Conservation (phyloP, 2,329 filamentous ascomycete genomes). For the Periconia macrospinosa region DNA sequence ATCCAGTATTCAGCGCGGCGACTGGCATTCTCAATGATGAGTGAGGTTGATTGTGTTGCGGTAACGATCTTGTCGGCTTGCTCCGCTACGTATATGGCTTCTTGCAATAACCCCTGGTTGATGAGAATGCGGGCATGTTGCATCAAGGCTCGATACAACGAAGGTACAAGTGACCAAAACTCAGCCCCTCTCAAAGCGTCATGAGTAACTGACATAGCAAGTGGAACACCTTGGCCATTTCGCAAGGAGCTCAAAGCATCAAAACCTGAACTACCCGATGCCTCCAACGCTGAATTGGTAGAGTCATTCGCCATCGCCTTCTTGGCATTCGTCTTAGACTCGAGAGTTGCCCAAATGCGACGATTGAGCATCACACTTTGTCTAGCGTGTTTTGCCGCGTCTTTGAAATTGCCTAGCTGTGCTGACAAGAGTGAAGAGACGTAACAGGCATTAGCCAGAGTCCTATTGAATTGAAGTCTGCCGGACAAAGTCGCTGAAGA, state of each 20-base stretch:
- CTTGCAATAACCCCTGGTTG: constrained; percentile 82
- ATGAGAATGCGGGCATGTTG: constrained; percentile 78
- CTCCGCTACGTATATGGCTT: constrained; percentile 85
- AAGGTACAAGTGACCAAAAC: constrained; percentile 78
- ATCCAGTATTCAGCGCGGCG: constrained; percentile 54
- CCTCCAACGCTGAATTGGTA: constrained; percentile 20
- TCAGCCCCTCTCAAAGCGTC: constrained; percentile 60
- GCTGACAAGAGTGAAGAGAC: constrained; percentile 67
- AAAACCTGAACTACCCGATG: constrained; percentile 16
- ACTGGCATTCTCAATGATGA: constrained; percentile 49
- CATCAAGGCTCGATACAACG: constrained; percentile 70
- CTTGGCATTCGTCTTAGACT: constrained; percentile 40
- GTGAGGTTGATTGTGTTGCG: constrained; percentile 64
- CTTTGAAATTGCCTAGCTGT: constrained; percentile 52
- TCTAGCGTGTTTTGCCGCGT: constrained; percentile 53
- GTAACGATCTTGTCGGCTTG: constrained; percentile 77
- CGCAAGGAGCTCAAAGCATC: constrained; percentile 34
- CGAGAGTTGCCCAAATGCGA: constrained; percentile 55
- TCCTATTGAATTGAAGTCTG: constrained; percentile 49
- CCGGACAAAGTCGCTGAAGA: constrained; percentile 36
- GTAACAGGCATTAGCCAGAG: constrained; percentile 63
- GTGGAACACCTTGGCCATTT: constrained; percentile 29
- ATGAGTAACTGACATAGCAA: constrained; percentile 47
- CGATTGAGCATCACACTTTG: constrained; percentile 53
- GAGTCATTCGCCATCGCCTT: constrained; percentile 15